phyloP scores from a whole-genome alignment of 1,284 basidiomycete genomes.

The Naganishia liquefaciens region DNA sequence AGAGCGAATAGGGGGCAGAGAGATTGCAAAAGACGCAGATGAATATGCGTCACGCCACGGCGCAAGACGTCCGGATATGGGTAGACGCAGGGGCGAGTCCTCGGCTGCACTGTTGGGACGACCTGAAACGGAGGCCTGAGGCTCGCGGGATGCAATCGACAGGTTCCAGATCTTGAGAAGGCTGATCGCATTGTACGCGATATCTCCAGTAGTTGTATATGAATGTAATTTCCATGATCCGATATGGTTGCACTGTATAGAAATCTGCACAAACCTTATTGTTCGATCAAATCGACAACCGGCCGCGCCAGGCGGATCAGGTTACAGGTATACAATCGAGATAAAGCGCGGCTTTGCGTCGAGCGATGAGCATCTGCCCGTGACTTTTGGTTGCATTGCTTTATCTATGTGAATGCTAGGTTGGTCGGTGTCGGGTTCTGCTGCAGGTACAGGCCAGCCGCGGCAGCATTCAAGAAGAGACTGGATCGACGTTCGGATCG shows the following conservation, averaged over 20 bases:
- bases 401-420: no score
- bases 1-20: slow-evolving; percentile 35
- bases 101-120: slow-evolving; percentile 30
- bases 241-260: background rate
- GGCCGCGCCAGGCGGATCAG: background rate
- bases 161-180: no score
- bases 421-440: slow-evolving; percentile 8
- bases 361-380: background rate
- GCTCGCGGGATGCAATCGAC: background rate
- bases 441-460: slow-evolving; percentile 31
- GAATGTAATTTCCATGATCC: no score
- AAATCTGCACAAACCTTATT: no score
- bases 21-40: slow-evolving; percentile 43
- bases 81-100: slow-evolving; percentile 42
- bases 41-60: slow-evolving; percentile 39
- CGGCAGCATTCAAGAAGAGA: slow-evolving; percentile 32
- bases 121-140: slow-evolving; percentile 8
- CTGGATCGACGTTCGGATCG: slow-evolving; percentile 33
- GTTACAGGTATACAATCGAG: background rate
- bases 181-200: no score
- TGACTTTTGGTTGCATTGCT: no score
- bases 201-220: no score
- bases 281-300: no score
- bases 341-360: background rate
- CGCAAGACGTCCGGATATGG: slow-evolving; percentile 39